Percentiles rank a stretch among this genome's conserved stretches.
phyloP scores from a whole-genome alignment of 495 filamentous ascomycete species.

The Extremus antarcticus region DNA sequence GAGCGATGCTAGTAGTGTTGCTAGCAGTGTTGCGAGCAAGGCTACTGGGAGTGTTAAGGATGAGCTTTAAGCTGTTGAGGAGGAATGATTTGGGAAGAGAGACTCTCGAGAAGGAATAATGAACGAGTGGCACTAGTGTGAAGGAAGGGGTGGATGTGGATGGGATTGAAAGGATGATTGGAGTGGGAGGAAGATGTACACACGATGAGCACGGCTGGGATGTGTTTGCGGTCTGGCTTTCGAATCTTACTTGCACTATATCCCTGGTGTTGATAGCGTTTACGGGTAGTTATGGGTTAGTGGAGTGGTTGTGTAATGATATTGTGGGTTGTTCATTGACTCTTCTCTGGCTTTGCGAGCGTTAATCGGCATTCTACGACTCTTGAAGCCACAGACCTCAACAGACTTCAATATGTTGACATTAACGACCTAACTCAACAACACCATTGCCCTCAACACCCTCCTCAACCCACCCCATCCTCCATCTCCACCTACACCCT shows the following conservation, averaged over 20 bases:
- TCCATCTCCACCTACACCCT: not conserved
- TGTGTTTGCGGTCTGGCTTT: not conserved
- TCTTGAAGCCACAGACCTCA: too few species aligned
- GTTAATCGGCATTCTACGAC: too few species aligned
- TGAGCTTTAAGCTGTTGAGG: conserved; percentile 14
- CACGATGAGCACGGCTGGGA: not conserved
- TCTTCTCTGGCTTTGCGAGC: not conserved
- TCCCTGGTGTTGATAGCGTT: not conserved
- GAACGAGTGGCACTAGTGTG: not conserved
- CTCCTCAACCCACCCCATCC: not conserved
- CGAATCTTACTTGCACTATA: not conserved
- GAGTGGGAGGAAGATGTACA: not conserved
- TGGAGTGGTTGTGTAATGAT: not conserved
- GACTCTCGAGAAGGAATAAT: not conserved
- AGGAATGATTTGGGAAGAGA: not conserved
- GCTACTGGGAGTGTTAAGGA: conserved; percentile 17
- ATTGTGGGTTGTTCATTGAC: too few species aligned
- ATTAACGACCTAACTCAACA: too few species aligned
- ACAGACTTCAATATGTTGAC: too few species aligned
- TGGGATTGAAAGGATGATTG: too few species aligned
- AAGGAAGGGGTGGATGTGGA: not conserved
- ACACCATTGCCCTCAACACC: not conserved
- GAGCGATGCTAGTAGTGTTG: not conserved
- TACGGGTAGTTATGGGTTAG: too few species aligned
- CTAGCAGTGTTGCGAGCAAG: not conserved